A percentile compares a stretch with the other conserved stretches of the same genome.
Conservation (phyloP, 2,329 filamentous ascomycete genomes). For the Aspergillus pseudoterreus region DNA sequence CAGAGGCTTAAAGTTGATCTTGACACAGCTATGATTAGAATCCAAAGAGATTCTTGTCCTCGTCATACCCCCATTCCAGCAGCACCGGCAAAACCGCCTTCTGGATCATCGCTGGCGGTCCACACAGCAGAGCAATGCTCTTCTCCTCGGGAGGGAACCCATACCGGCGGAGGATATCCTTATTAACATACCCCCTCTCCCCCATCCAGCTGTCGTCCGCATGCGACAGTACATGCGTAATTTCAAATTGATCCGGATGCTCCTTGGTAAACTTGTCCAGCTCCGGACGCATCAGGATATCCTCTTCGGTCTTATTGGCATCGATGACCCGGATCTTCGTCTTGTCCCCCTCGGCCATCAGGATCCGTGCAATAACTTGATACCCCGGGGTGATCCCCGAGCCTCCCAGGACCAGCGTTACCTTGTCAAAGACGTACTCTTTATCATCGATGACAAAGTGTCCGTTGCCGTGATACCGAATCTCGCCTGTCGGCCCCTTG, state of each 20-base stretch:
- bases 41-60: conserved; percentile 47
- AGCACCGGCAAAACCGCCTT: conserved; percentile 50
- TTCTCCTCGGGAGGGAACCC: conserved; percentile 33
- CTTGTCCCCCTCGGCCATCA: conserved; percentile 36
- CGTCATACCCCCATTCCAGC: conserved; percentile 44
- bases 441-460: conserved; percentile 45
- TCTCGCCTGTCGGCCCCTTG: conserved; percentile 50
- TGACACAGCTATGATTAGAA: conserved; percentile 3
- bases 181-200: conserved; percentile 8
- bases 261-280: conserved; percentile 6
- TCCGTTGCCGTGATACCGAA: conserved; percentile 47
- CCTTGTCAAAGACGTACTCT: conserved; percentile 39
- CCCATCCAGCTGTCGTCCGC: conserved; percentile 10
- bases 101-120: conserved; percentile 50
- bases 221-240: conserved; percentile 12
- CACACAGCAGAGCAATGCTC: conserved; percentile 48
- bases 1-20: too few relatives aligned
- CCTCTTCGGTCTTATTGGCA: conserved; percentile 9
- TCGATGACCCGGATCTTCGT: conserved; percentile 31
- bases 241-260: conserved; percentile 7
- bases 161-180: conserved; percentile 7
- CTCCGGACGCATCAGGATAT: conserved; percentile 11
- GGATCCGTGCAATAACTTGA: conserved; percentile 45
- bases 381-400: conserved; percentile 53
- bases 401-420: conserved; percentile 50